Evolutionary conservation across 345 rosid species (phyloP).

Genomic region (Mercurialis annua): DNA sequence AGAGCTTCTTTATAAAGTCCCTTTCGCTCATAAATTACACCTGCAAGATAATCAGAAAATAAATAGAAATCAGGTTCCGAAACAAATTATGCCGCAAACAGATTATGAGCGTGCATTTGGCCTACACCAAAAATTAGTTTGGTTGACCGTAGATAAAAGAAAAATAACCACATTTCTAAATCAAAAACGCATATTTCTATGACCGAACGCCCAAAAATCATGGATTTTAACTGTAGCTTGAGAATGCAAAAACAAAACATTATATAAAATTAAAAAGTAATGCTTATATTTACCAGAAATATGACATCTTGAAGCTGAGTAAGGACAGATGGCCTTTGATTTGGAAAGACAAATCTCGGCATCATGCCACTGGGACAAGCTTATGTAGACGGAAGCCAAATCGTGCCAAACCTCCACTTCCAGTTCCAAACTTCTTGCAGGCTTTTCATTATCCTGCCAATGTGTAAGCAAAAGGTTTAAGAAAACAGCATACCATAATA

Average conservation of each 20-base stretch:
- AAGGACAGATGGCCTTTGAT: constrained; percentile 50
- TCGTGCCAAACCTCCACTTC: constrained; percentile 78
- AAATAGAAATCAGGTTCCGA: not conserved
- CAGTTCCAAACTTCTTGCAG: constrained; percentile 45
- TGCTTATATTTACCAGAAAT: constrained; percentile 39
- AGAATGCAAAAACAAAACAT: not conserved
- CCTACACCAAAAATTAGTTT: not conserved
- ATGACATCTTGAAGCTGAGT: constrained; percentile 55
- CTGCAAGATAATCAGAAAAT: constrained; percentile 25
- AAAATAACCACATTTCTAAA: not conserved
- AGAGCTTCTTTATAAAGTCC: constrained; percentile 52
- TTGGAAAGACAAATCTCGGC: constrained; percentile 78
- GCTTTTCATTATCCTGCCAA: constrained; percentile 40
- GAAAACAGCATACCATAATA: not conserved
- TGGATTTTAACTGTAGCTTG: not conserved
- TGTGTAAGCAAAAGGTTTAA: constrained; percentile 5
- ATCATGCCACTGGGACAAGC: constrained; percentile 61
- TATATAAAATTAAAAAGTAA: not conserved
- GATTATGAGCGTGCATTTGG: not conserved
- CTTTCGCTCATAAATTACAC: constrained; percentile 41
- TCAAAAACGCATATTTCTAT: not conserved
- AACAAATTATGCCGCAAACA: not conserved
- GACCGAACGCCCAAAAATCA: no score
- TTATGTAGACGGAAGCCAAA: constrained; percentile 58
- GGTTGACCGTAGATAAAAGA: not conserved